phyloP scores from a whole-genome alignment of 2,329 filamentous ascomycete species.

The Pleomassaria siparia region DNA sequence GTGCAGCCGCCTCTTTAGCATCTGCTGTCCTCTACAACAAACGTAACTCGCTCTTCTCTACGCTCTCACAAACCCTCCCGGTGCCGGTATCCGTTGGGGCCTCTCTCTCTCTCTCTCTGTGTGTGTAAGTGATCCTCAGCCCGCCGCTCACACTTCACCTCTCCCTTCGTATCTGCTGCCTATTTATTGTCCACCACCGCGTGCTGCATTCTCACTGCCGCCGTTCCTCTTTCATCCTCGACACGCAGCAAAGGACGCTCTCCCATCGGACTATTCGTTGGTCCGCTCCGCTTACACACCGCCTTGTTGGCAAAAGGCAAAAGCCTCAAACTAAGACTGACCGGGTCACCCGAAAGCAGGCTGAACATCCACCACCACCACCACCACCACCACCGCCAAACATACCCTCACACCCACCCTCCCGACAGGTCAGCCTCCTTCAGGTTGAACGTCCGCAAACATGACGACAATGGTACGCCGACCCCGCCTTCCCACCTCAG shows the following conservation, averaged over 20 bases:
- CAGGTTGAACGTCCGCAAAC: constrained; percentile 39
- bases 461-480: constrained; percentile 66
- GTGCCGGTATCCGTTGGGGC: constrained; percentile 41
- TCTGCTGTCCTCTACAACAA: constrained; percentile 15
- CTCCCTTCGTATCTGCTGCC: constrained; percentile 10
- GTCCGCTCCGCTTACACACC: constrained; percentile 43
- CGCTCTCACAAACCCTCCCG: constrained; percentile 16
- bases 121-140: constrained; percentile 39
- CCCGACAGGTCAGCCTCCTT: constrained; percentile 34
- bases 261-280: constrained; percentile 25
- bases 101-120: constrained; percentile 38
- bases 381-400: constrained; percentile 13
- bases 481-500: constrained; percentile 42
- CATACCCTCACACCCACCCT: constrained; percentile 20
- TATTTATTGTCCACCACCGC: constrained; percentile 10
- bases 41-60: constrained; percentile 11
- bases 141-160: constrained; percentile 9
- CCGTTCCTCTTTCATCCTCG: constrained; percentile 16
- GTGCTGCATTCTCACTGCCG: constrained; percentile 15
- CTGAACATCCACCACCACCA: constrained; percentile 41
- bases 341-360: constrained; percentile 40
- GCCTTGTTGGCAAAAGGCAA: constrained; percentile 44
- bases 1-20: constrained; percentile 33
- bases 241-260: constrained; percentile 17
- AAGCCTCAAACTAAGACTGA: constrained; percentile 34